These are phyloP conservation scores for Globisporangium alternatum DNA, from an alignment of 352 stramenopile genomes.

Conservation along the genomic window DNA sequence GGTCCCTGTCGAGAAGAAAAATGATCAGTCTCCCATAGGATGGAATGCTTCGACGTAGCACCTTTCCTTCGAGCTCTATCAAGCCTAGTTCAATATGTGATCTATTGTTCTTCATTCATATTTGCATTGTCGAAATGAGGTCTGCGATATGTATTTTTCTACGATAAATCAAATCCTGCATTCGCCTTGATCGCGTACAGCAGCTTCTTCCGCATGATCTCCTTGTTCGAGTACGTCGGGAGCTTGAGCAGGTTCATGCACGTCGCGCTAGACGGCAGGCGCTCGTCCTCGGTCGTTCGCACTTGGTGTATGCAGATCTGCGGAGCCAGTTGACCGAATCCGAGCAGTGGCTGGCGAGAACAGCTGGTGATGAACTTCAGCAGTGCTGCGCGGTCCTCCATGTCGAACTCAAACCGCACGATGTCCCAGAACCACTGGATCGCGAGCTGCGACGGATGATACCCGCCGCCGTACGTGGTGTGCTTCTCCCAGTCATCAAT, in stretches of 20 bases:
- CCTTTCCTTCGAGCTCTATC: too few species aligned
- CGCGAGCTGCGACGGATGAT: constrained; percentile 79
- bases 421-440: constrained; percentile 85
- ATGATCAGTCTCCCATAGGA: too few species aligned
- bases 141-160: constrained; percentile 17
- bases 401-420: constrained; percentile 64
- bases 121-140: too few species aligned
- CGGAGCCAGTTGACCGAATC: constrained; percentile 92
- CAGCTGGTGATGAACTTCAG: constrained; percentile 96
- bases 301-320: constrained; percentile 94
- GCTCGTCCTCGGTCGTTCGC: constrained; percentile 65
- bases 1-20: too few species aligned
- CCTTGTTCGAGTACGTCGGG: constrained; percentile 94
- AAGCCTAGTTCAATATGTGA: too few species aligned
- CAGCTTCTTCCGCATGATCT: constrained; percentile 93
- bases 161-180: constrained; percentile 97
- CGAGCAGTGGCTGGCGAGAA: constrained; percentile 90
- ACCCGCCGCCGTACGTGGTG: constrained; percentile 93
- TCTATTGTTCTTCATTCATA: too few species aligned
- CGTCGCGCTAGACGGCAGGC: constrained; percentile 84
- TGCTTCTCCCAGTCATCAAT: constrained; percentile 93
- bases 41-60: too few species aligned
- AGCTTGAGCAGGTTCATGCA: constrained; percentile 99
- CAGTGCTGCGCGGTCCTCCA: constrained; percentile 86
- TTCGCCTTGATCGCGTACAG: constrained; percentile 95